A percentile compares a stretch with the other conserved stretches of the same genome.
phyloP scores from a whole-genome alignment of 257 asterid species.

The Capsicum pubescens region DNA sequence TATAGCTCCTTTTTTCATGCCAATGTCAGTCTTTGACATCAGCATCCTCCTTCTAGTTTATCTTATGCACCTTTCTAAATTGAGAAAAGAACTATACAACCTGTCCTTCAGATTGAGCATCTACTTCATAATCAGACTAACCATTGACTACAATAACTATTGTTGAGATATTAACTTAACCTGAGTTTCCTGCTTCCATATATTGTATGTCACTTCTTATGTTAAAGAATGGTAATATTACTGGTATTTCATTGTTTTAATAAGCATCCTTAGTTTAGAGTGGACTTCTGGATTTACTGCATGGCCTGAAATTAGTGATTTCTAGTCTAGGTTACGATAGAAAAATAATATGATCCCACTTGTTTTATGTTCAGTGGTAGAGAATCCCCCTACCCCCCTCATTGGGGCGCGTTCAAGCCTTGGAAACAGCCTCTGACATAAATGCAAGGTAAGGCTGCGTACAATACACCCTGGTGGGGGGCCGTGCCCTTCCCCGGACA shows the following conservation, averaged over 20 bases:
- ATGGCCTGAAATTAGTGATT: background rate
- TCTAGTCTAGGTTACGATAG: background rate
- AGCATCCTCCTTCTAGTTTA: background rate
- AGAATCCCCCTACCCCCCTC: background rate
- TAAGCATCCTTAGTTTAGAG: background rate
- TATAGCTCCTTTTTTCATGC: background rate
- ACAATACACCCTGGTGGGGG: too few species aligned
- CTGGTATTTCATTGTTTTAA: background rate
- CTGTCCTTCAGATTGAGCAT: background rate
- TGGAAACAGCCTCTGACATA: too few species aligned
- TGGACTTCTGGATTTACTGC: background rate
- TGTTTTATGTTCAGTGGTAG: background rate
- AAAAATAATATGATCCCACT: background rate
- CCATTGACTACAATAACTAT: background rate
- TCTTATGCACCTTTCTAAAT: constrained; percentile 2
- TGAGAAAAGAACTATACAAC: background rate
- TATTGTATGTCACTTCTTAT: background rate
- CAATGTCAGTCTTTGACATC: background rate
- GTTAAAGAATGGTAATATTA: background rate
- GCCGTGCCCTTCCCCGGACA: too few species aligned
- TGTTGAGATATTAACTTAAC: constrained; percentile 9
- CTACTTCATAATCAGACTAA: background rate
- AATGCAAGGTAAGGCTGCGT: too few species aligned
- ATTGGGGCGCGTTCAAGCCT: background rate
- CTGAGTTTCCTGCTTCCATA: background rate